These are phyloP conservation scores for Parathielavia appendiculata DNA, from an alignment of 495 filamentous ascomycete species.

Conservation along the genomic window DNA sequence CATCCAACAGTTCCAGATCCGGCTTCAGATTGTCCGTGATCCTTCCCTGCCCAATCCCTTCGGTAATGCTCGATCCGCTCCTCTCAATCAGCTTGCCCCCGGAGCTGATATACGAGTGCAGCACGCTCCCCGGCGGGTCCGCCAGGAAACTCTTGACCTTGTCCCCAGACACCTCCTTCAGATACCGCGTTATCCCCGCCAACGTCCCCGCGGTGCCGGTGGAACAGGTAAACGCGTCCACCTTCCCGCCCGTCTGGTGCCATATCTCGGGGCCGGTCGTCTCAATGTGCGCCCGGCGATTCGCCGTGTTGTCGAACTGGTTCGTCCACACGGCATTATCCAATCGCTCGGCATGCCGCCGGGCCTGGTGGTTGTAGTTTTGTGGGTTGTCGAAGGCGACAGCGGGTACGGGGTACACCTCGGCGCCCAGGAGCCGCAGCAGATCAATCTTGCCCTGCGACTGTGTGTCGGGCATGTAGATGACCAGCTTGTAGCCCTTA, in stretches of 20 bases:
- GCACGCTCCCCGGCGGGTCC: slow-evolving; percentile 85
- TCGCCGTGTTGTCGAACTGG: slow-evolving; percentile 96
- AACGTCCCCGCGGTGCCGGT: slow-evolving; percentile 92
- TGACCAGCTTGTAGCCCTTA: slow-evolving; percentile 89
- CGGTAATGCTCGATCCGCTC: slow-evolving; percentile 85
- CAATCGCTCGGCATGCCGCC: slow-evolving; percentile 74
- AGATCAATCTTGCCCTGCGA: slow-evolving; percentile 97
- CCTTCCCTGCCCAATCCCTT: slow-evolving; percentile 97
- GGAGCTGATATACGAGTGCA: slow-evolving; percentile 85
- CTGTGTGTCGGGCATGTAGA: slow-evolving; percentile 99
- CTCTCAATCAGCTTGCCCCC: slow-evolving; percentile 78
- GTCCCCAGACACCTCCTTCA: slow-evolving; percentile 77
- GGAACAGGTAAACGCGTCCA: slow-evolving; percentile 93
- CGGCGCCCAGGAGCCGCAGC: slow-evolving; percentile 84
- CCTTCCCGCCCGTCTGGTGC: slow-evolving; percentile 79
- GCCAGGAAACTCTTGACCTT: slow-evolving; percentile 85
- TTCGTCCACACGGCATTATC: slow-evolving; percentile 98
- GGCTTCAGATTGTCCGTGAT: slow-evolving; percentile 87
- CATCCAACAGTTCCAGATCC: slow-evolving; percentile 80
- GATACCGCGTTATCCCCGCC: slow-evolving; percentile 80
- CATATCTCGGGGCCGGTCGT: slow-evolving; percentile 97
- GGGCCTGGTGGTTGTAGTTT: slow-evolving; percentile 97
- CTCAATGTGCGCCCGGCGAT: slow-evolving; percentile 90
- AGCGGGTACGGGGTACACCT: slow-evolving; percentile 95
- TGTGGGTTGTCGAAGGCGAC: slow-evolving; percentile 93